Evolutionary conservation across 140 eudicot genomes (phyloP), one percentile per base, ranked within the genome.

Genomic region (Oenanthe javanica): DNA sequence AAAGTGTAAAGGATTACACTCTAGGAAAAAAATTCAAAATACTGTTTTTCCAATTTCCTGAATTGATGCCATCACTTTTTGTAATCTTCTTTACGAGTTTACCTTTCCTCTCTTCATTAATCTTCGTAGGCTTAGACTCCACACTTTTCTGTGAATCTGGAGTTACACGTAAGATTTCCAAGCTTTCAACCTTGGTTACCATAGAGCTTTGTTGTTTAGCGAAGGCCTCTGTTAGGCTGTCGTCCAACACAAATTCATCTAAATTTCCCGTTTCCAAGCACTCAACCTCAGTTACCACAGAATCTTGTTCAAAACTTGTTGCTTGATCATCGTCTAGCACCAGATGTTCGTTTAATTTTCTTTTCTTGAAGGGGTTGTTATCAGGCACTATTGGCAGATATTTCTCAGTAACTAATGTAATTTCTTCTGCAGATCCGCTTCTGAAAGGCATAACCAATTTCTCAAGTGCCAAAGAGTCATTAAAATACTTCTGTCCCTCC

Each of bases 281-380:
- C 19, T 87, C 89, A 76, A 83, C 45, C 49, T 85, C 91, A 19
- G 88, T 89, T 82, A 90, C 80, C 75, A 73, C 85, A 31, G 90
- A 88, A 57, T 74, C 77, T 47, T 79, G 84, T 78, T 79, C 84
- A 23, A 14, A 46, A 48, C 45, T 7, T 64, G 11, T 48, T 9
- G 55, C 31, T 9, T 47, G 76, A 36, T 69, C 74, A 67, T 73
- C 61, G 21, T 84, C 76, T 52, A 57, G 38, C 80, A 59, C 63
- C 61, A 79, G 70, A 63, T 9, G n/a, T 81, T 87, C 80, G n/a
- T 84, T 83, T 15, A 14, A 21, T 79, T 91, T 91, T 38, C 86
- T 83, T 87, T 84, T 91, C 87, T 84, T 89, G 31, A 91, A 91
- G 6, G 97, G 97, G 57, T 93, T 93, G 82, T 91, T 91, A 36